Conservation (phyloP, 2,329 filamentous ascomycete genomes). For the Xylaria sp. region DNA sequence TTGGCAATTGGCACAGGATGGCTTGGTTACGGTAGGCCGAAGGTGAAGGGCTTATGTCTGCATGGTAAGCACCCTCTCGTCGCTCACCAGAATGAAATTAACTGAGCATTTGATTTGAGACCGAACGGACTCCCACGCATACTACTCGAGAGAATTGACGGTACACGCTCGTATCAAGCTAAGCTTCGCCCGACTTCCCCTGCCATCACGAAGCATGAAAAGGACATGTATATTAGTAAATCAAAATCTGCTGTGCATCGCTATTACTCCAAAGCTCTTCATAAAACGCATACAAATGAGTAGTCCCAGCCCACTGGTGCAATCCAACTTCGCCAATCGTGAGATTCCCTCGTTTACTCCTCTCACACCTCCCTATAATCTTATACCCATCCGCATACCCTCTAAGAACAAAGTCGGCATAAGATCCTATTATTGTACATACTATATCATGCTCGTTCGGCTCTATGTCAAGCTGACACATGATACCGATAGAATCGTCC, state of each 20-base stretch:
- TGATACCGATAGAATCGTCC: slow-evolving; percentile 22
- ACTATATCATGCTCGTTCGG: slow-evolving; percentile 12
- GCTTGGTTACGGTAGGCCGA: too few species aligned
- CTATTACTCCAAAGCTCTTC: background rate
- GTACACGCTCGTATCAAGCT: too few species aligned
- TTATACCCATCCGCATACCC: slow-evolving; percentile 1
- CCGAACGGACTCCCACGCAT: too few species aligned
- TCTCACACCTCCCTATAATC: slow-evolving; percentile 18
- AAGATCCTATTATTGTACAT: slow-evolving; percentile 21
- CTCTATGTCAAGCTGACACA: slow-evolving; percentile 1
- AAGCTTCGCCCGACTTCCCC: too few species aligned
- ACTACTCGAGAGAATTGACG: too few species aligned
- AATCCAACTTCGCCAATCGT: background rate
- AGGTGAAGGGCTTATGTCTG: too few species aligned
- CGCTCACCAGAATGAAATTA: background rate
- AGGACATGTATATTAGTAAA: too few species aligned
- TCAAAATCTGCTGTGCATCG: background rate
- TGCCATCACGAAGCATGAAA: too few species aligned
- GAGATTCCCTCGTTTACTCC: background rate
- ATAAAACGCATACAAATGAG: background rate
- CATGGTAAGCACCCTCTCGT: background rate
- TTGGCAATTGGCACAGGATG: background rate
- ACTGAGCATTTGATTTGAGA: background rate
- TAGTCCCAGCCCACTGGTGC: background rate
- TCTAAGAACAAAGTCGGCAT: slow-evolving; percentile 16